Evolutionary conservation across 2,329 filamentous ascomycete species (phyloP).

Genomic region (Paecilomyces sp.): DNA sequence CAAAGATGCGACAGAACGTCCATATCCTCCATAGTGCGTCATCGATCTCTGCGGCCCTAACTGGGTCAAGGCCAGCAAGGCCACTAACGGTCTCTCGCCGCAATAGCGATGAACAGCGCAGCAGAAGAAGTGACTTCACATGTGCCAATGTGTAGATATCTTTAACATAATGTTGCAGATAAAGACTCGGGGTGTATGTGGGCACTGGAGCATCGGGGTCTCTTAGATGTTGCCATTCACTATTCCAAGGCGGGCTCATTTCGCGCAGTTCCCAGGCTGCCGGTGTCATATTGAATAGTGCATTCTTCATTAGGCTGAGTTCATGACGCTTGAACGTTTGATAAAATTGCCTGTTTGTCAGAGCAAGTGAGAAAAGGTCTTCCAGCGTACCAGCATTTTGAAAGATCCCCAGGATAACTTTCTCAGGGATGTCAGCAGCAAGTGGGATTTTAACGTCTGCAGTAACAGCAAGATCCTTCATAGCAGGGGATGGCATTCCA

Average conservation of each 20-base stretch:
- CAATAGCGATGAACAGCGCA: constrained; percentile 50
- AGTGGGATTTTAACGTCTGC: constrained; percentile 23
- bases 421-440: constrained; percentile 38
- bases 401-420: constrained; percentile 48
- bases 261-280: constrained; percentile 56
- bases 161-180: constrained; percentile 44
- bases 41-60: constrained; percentile 47
- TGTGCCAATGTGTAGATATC: constrained; percentile 49
- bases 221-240: constrained; percentile 30
- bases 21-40: constrained; percentile 60
- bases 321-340: constrained; percentile 52
- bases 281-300: constrained; percentile 47
- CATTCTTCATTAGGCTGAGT: constrained; percentile 44
- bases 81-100: constrained; percentile 50
- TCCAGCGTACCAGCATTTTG: constrained; percentile 41
- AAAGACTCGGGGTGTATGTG: constrained; percentile 48
- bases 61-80: constrained; percentile 41
- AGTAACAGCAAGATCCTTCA: constrained; percentile 1
- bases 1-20: constrained; percentile 60
- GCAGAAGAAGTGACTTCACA: constrained; percentile 50
- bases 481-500: constrained; percentile 13
- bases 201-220: constrained; percentile 42
- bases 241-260: constrained; percentile 46
- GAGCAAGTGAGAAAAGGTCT: constrained; percentile 49
- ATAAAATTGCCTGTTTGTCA: constrained; percentile 51